Base-by-base conservation (phyloP, 2,329 filamentous ascomycete genomes). In the Truncatella angustata region DNA sequence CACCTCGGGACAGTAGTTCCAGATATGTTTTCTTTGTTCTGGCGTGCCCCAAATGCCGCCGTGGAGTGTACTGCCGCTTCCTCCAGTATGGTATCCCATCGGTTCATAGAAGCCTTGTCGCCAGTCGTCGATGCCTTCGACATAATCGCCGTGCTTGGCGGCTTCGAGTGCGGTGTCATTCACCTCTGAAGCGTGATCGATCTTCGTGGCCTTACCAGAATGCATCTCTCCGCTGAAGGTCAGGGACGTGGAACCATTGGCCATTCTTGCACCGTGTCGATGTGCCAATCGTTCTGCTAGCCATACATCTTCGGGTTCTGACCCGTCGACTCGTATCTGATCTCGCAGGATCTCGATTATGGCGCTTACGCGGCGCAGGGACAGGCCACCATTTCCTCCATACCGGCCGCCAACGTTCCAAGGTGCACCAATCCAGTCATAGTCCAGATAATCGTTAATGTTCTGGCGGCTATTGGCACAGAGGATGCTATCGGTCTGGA, bases 81-180 rank as follows among this genome's bases (percentile, higher is more conserved):
- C 73, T 20, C 78, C 79, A 1, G 76, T 79, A 61, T 84, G 80
- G 61, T 80, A 83, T 39, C 80, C 80, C 79, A 83, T 80, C 12
- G 80, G 80, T 61, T 80, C 73, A 60, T 81, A 81, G 58, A 73
- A 76, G 12, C 77, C 77, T n/a, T 73, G 60, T 14, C 77, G 71
- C 73, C 75, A 79, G 60, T 75, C 71, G 61, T 80, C 77, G 35
- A 80, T 64, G 6, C 71, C 76, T 37, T 68, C 56, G 34, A 76
- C 63, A 37, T 68, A 66, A 23, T 68, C 65, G 30, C 65, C 67
- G 5, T 61, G 55, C 14, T 58, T 54, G 9, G 66, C 61, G 3
- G 67, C 70, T 5, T 62, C 63, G 11, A 66, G 54, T 2, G 56
- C 53, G 37, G 43, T 60, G 52, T 58, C 59, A 23, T 65, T 37